Percentiles rank a stretch among this genome's conserved stretches.
Evolutionary conservation across 345 rosid genomes (phyloP).

Genomic region (Lepidium africanum): DNA sequence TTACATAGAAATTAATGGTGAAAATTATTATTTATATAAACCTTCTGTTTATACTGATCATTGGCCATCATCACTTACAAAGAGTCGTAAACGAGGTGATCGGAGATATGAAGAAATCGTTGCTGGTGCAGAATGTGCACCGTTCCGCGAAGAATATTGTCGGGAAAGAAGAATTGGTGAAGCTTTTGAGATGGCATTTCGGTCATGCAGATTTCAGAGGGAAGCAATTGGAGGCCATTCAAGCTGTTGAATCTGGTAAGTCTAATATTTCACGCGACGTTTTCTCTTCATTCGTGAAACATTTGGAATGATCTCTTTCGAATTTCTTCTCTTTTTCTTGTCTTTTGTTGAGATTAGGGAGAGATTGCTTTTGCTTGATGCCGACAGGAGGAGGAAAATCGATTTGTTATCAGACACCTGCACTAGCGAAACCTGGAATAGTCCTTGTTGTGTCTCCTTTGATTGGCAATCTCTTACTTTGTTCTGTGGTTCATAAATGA

Average conservation of each 20-base stretch:
- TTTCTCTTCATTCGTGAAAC: neutral
- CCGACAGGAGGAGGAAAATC: conserved; percentile 98
- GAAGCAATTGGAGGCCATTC: conserved; percentile 82
- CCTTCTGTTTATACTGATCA: too few relatives aligned
- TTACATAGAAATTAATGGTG: too few relatives aligned
- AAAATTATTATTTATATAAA: too few relatives aligned
- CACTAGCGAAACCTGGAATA: conserved; percentile 74
- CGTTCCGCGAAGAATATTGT: conserved; percentile 27
- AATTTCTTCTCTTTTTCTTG: too few relatives aligned
- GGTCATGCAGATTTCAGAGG: conserved; percentile 80
- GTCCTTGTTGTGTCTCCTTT: conserved; percentile 92
- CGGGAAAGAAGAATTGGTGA: conserved; percentile 65
- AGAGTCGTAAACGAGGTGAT: neutral
- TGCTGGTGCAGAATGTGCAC: conserved; percentile 44
- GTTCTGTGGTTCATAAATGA: neutral
- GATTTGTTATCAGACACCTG: conserved; percentile 91
- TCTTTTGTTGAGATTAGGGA: too few relatives aligned
- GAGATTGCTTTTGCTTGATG: conserved; percentile 83
- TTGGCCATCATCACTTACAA: too few relatives aligned
- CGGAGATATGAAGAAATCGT: conserved; percentile 58
- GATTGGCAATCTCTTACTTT: conserved; percentile 46
- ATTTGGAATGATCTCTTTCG: neutral
- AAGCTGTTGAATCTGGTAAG: conserved; percentile 77
- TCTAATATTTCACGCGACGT: neutral
- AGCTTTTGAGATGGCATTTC: conserved; percentile 93